phyloP scores from a whole-genome alignment of 768 basidiomycete species.

The Suillus alpinus region DNA sequence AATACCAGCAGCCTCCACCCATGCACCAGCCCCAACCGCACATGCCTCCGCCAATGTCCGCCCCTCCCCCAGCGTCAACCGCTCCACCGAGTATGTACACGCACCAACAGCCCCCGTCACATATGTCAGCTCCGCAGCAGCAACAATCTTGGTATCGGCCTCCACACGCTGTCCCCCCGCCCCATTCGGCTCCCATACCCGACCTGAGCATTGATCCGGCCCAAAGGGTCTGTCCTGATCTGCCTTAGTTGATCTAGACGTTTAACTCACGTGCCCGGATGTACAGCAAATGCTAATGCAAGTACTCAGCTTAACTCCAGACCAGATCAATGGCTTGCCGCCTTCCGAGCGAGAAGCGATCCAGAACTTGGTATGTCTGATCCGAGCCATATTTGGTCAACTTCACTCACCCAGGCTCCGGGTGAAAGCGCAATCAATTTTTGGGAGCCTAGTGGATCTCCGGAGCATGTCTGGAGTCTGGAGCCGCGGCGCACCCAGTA shows the following conservation, averaged over 20 bases:
- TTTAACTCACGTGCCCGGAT: slow-evolving; percentile 15
- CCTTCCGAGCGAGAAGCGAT: slow-evolving; percentile 78
- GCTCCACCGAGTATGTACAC: slow-evolving; percentile 28
- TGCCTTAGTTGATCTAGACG: slow-evolving; percentile 14
- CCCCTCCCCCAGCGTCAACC: slow-evolving; percentile 20
- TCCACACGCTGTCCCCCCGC: slow-evolving; percentile 19
- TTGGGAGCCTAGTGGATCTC: slow-evolving; percentile 22
- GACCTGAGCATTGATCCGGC: slow-evolving; percentile 42
- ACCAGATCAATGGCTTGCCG: slow-evolving; percentile 80
- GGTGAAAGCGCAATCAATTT: slow-evolving; percentile 31
- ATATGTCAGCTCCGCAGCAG: slow-evolving; percentile 18
- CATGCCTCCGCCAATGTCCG: slow-evolving; percentile 31
- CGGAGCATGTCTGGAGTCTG: not conserved
- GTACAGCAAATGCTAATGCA: slow-evolving; percentile 78
- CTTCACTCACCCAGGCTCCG: not conserved
- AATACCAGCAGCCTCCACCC: slow-evolving; percentile 28
- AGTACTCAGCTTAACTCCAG: slow-evolving; percentile 76
- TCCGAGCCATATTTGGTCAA: slow-evolving; percentile 16
- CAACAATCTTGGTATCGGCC: slow-evolving; percentile 32
- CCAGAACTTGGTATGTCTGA: slow-evolving; percentile 64
- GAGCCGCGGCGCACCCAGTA: not conserved
- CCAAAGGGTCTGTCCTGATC: slow-evolving; percentile 41
- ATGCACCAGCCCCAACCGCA: slow-evolving; percentile 33
- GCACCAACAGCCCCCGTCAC: slow-evolving; percentile 25
- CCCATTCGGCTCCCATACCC: slow-evolving; percentile 34